Conservation (phyloP, 163 green algal species). For the Scenedesmus sp. region DNA sequence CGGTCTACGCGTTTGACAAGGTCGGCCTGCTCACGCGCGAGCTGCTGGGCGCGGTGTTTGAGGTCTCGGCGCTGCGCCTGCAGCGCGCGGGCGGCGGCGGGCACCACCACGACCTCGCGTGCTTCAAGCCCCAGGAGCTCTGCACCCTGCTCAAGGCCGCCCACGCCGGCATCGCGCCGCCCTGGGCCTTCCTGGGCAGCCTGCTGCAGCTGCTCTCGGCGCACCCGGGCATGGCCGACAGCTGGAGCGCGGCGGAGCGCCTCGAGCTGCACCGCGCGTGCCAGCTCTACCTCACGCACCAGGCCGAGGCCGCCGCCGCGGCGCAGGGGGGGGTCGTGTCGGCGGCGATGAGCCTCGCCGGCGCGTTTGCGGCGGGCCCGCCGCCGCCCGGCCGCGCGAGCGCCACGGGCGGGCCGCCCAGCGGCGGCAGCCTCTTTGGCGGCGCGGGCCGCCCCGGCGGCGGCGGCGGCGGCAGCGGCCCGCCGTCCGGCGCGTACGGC, state of each 20-base stretch:
- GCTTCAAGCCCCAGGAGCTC: slow-evolving; percentile 71
- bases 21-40: slow-evolving; percentile 57
- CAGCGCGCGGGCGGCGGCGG: slow-evolving; percentile 26
- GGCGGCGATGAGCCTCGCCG: slow-evolving; percentile 8
- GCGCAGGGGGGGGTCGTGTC: neutral
- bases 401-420: no score
- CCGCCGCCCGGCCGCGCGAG: no score
- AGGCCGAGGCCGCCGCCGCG: slow-evolving; percentile 8
- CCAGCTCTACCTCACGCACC: slow-evolving; percentile 49
- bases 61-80: slow-evolving; percentile 59
- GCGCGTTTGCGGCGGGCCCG: neutral
- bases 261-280: slow-evolving; percentile 58
- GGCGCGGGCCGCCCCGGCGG: neutral
- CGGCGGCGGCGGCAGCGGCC: neutral
- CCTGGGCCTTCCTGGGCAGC: slow-evolving; percentile 59
- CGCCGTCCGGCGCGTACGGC: neutral
- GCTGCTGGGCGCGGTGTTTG: slow-evolving; percentile 62
- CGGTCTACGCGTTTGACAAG: slow-evolving; percentile 66
- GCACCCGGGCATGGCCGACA: slow-evolving; percentile 49
- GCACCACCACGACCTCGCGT: slow-evolving; percentile 36
- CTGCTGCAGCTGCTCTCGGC: slow-evolving; percentile 50
- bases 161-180: slow-evolving; percentile 55
- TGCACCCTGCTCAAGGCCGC: slow-evolving; percentile 67
- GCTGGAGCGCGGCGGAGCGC: slow-evolving; percentile 55
- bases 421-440: no score